Evolutionary conservation across 805 yeast genomes (phyloP).

Genomic region (Sugiyamaella americana): DNA sequence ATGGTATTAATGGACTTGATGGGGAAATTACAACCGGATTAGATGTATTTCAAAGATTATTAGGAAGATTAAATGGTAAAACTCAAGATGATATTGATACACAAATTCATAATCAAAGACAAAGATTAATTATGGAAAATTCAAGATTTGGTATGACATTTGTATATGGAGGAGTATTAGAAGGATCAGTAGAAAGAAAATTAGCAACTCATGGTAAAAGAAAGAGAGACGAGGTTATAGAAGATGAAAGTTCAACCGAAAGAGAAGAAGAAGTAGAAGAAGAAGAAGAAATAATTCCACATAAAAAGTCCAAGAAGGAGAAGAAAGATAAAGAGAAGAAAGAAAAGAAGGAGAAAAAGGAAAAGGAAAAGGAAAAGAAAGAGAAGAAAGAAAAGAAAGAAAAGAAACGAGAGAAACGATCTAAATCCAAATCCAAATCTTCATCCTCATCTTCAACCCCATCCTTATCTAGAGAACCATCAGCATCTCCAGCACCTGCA

Average conservation of each 20-base stretch:
- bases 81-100: constrained; percentile 49
- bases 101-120: constrained; percentile 58
- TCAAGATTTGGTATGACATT: constrained; percentile 88
- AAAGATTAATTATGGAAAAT: constrained; percentile 61
- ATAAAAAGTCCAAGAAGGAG: constrained; percentile 27
- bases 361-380: constrained; percentile 20
- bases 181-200: constrained; percentile 71
- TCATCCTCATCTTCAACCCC: neutral
- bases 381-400: constrained; percentile 26
- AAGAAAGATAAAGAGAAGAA: constrained; percentile 25
- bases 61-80: constrained; percentile 85
- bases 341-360: constrained; percentile 26
- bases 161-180: constrained; percentile 75
- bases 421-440: constrained; percentile 3
- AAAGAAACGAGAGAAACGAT: constrained; percentile 22
- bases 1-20: constrained; percentile 45
- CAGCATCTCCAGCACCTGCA: constrained; percentile 25
- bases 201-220: constrained; percentile 23
- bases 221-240: constrained; percentile 30
- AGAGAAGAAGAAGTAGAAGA: constrained; percentile 18
- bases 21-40: constrained; percentile 84
- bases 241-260: constrained; percentile 11
- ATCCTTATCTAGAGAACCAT: constrained; percentile 19
- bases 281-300: constrained; percentile 24
- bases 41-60: constrained; percentile 85